Evolutionary conservation across 306 rosid genomes (phyloP), one percentile per base, ranked within the genome.

Genomic region (Purshia tridentata): DNA sequence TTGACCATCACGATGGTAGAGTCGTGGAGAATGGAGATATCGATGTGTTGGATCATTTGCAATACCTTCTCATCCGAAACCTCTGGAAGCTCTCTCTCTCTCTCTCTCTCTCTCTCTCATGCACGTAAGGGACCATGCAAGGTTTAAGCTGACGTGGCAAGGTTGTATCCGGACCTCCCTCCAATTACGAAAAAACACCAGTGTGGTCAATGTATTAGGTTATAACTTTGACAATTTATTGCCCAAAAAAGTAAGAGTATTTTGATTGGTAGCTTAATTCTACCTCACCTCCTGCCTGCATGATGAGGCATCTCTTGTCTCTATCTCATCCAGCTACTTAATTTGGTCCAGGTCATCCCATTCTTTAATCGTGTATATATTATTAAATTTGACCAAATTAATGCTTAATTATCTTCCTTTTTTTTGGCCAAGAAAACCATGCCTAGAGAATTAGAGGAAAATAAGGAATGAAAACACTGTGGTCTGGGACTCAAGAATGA

Each of bases 401-500:
- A 29, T 29, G 35, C 35, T 29, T 29, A 29, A 0, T 29, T 29
- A 1, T 29, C 8, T 39, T 51, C 52, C 52, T 44, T 35, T 35
- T 11, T 20, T 48, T 49, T 8, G 12, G 2, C 41, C 19, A 22
- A 67, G 40, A 35, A 8, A 52, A 18, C 11, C 19, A 62, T 37
- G n/a, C n/a, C n/a, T n/a, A 73, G 22, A 51, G 56, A 72, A 72
- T 61, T 46, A 49, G 48, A 29, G 69, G 77, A 73, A 29, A 29
- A 73, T 39, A 52, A 42, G 64, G 65, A 74, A 74, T 74, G 19
- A 63, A 42, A 74, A 20, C 0, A 4, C 9, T 11, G 6, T 6
- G 8, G 4, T 40, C n/a, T 51, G 77, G 84, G 75, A 79, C 18
- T 84, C 81, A 59, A 56, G 73, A 84, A 79, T 83, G 84, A 86